Percentiles rank a stretch among this genome's conserved stretches.
These are phyloP conservation scores for Sicyos baderoa DNA, from an alignment of 306 rosid species.

Conservation along the genomic window DNA sequence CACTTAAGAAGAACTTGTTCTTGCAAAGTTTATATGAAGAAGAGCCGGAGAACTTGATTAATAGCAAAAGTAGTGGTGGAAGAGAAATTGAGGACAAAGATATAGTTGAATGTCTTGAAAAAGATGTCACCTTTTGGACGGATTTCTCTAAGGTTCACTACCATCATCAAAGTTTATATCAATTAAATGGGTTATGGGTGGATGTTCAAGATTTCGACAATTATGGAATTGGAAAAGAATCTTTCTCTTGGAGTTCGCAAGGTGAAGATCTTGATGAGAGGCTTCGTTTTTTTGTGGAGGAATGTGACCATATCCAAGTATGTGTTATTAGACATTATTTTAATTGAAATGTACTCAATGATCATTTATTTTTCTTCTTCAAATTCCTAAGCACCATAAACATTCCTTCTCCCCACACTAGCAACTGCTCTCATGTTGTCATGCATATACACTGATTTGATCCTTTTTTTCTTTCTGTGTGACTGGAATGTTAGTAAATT, in stretches of 20 bases:
- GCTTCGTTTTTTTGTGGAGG: constrained; percentile 82
- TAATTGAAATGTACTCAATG: background rate
- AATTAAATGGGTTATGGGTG: constrained; percentile 60
- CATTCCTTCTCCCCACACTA: background rate
- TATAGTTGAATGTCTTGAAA: constrained; percentile 54
- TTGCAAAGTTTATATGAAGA: constrained; percentile 62
- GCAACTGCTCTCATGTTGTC: background rate
- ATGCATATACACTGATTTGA: background rate
- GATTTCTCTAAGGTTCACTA: constrained; percentile 91
- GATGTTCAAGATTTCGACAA: constrained; percentile 51
- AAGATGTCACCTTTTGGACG: constrained; percentile 63
- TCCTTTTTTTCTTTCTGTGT: background rate
- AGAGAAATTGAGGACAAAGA: constrained; percentile 52
- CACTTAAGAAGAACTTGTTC: constrained; percentile 53
- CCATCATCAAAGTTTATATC: constrained; percentile 74
- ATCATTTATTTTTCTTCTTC: background rate
- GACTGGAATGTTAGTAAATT: background rate
- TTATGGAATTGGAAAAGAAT: constrained; percentile 74
- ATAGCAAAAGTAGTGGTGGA: constrained; percentile 24
- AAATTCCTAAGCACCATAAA: background rate
- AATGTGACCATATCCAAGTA: constrained; percentile 88
- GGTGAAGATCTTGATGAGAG: constrained; percentile 78
- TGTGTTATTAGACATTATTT: constrained; percentile 7
- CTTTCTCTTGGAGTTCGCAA: constrained; percentile 47
- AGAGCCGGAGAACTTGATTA: constrained; percentile 32